Conservation (phyloP, 2,329 filamentous ascomycete species). For the Microsporum canis region DNA sequence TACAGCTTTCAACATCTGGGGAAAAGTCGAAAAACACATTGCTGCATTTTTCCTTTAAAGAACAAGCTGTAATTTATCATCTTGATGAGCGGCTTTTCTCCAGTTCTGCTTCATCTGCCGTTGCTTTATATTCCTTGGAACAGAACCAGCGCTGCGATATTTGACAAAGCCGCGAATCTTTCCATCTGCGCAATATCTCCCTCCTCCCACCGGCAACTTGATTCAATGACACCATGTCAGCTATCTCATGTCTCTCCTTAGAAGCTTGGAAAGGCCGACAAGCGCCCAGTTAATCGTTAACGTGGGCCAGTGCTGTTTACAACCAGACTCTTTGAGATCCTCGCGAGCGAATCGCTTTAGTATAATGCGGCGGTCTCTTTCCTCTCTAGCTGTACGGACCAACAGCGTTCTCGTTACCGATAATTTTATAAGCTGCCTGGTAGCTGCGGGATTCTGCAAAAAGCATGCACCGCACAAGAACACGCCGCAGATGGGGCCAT, state of each 20-base stretch:
- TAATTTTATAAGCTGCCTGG: slow-evolving; percentile 44
- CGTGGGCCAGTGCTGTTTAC: slow-evolving; percentile 25
- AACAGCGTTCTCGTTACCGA: slow-evolving; percentile 32
- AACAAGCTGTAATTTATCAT: no score
- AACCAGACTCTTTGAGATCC: neutral
- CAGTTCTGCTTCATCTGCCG: no score
- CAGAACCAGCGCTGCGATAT: neutral
- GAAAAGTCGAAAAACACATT: neutral
- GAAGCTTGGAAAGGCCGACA: slow-evolving; percentile 42
- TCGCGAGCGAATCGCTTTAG: slow-evolving; percentile 16
- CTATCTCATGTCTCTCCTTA: slow-evolving; percentile 53
- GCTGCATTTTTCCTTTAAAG: no score
- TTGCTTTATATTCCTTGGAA: neutral
- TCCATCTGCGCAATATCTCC: neutral
- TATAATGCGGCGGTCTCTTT: slow-evolving; percentile 23
- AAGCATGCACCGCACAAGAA: slow-evolving; percentile 31
- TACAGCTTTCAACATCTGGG: neutral
- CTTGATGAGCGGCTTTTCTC: no score
- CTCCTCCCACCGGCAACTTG: neutral
- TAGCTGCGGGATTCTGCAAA: slow-evolving; percentile 42
- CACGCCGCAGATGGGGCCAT: slow-evolving; percentile 6
- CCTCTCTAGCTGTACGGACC: slow-evolving; percentile 19
- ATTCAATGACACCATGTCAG: slow-evolving; percentile 45
- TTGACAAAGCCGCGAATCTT: neutral
- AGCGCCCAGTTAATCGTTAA: slow-evolving; percentile 39